Evolutionary conservation across 2,329 filamentous ascomycete genomes (phyloP).

Genomic region (Diaporthe ampelina): DNA sequence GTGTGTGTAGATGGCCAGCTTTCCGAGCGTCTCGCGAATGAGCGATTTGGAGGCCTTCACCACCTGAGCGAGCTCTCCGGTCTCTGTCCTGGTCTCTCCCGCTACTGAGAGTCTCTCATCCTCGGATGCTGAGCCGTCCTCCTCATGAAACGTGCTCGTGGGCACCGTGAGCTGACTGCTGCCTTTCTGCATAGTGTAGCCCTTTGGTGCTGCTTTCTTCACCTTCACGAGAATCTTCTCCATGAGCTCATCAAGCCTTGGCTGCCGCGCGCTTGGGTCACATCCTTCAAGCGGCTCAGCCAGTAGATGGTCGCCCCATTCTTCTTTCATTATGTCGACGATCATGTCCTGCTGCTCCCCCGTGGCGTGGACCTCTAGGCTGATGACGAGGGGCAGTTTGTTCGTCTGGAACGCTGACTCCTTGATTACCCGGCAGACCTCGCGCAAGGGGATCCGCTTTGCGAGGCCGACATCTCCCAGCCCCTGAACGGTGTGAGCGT

Average conservation of each 20-base stretch:
- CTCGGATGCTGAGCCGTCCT: constrained; percentile 59
- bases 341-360: constrained; percentile 89
- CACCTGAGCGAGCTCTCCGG: constrained; percentile 42
- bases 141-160: constrained; percentile 52
- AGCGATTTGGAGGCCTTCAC: constrained; percentile 67
- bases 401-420: constrained; percentile 83
- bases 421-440: constrained; percentile 85
- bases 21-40: constrained; percentile 80
- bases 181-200: constrained; percentile 39
- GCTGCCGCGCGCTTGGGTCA: constrained; percentile 70
- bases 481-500: constrained; percentile 60
- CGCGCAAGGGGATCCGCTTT: constrained; percentile 86
- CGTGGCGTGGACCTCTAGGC: constrained; percentile 90
- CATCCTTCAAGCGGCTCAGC: constrained; percentile 66
- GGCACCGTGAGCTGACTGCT: constrained; percentile 51
- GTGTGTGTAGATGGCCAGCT: constrained; percentile 87
- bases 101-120: constrained; percentile 53
- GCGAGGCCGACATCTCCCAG: constrained; percentile 79
- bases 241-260: constrained; percentile 78
- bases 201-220: constrained; percentile 67
- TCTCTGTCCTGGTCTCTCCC: constrained; percentile 35
- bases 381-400: constrained; percentile 88
- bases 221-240: constrained; percentile 89
- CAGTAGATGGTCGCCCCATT: constrained; percentile 83
- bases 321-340: constrained; percentile 93